Evolutionary conservation across 1,284 basidiomycete species (phyloP), one percentile per base, ranked within the genome.

Genomic region (Hemileccinum hortonii): DNA sequence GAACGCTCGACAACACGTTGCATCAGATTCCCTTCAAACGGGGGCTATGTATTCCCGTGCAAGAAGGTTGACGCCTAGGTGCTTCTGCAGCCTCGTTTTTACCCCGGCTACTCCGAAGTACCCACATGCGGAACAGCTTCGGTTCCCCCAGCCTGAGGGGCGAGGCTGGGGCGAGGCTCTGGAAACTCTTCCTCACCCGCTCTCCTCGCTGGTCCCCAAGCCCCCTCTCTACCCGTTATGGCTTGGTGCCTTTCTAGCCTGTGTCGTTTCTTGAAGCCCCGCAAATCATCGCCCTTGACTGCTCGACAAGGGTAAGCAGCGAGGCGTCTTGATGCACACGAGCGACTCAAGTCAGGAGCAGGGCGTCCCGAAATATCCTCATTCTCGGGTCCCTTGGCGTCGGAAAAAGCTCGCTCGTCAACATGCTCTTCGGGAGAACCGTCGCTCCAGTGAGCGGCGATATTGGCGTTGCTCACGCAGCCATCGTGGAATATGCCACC

Each of bases 341-440:
- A 15, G n/a, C 29, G 43, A 50, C 52, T 59, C 49, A 53, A 19
- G 18, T 22, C 12, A 15, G 24, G 38, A 30, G 9, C 26, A 62
- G 61, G 37, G 37, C 44, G 9, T 63, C 44, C 15, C 46, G 43
- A 41, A 61, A 62, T 14, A 49, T 64, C 2, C n/a, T 68, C 49
- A 36, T 67, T 40, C 53, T 64, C 21, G 63, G 66, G 9, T 63
- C 64, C 11, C 58, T 64, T 19, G 66, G 64, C 18, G 54, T 65
- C 18, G 63, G 66, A 15, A 66, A 68, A 49, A 61, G 63, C 55
- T 63, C 66, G 37, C 55, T 69, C 38, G 45, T 67, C 21, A 68
- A 65, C 46, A 58, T 65, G 54, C 52, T 69, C 6, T 35, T 59
- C 51, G 64, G 64, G 24, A 53, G 19, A 24, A 8, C 40, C 1